Evolutionary conservation across 768 basidiomycete species (phyloP), one percentile per base, ranked within the genome.

Genomic region (Lactifluus hygrophoroides): DNA sequence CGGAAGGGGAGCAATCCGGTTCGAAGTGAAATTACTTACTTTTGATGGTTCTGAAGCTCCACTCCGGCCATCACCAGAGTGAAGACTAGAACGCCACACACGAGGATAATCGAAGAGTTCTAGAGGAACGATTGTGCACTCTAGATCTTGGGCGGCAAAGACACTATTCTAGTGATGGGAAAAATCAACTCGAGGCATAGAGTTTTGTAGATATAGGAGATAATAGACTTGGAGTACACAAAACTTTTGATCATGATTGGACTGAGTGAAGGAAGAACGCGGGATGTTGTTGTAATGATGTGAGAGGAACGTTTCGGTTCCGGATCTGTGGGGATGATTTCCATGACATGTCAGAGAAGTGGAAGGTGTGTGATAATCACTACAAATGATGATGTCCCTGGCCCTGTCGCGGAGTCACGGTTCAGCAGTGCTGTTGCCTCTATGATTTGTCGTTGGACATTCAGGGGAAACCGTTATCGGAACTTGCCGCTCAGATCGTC

Each of bases 161-260:
- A 52, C 23, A 51, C 51, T 19, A 25, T 30, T 58, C 27, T 9
- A 16, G 27, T 3, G 13, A 37, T 21, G 35, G 42, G n/a, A 44
- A 28, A 49, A 17, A 30, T 48, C 40, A 49, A 49, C 34, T 32
- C 21, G 38, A 48, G 37, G 14, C n/a, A 27, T 49, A 49, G 40
- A 27, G 38, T n/a, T n/a, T n/a, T n/a, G n/a, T n/a, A n/a, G n/a
- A n/a, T n/a, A n/a, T n/a, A n/a, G n/a, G n/a, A n/a, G n/a, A n/a
- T n/a, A n/a, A n/a, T n/a, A n/a, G n/a, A n/a, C n/a, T n/a, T n/a
- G 44, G 34, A 25, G 13, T 35, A 21, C n/a, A 19, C n/a, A 52
- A 58, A n/a, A n/a, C 53, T 51, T 52, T 23, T 44, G 37, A 17
- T 38, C 16, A 38, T 52, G 51, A 53, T 58, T 47, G 45, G 45